Evolutionary conservation across 345 rosid species (phyloP).

Genomic region (Laguncularia racemosa): DNA sequence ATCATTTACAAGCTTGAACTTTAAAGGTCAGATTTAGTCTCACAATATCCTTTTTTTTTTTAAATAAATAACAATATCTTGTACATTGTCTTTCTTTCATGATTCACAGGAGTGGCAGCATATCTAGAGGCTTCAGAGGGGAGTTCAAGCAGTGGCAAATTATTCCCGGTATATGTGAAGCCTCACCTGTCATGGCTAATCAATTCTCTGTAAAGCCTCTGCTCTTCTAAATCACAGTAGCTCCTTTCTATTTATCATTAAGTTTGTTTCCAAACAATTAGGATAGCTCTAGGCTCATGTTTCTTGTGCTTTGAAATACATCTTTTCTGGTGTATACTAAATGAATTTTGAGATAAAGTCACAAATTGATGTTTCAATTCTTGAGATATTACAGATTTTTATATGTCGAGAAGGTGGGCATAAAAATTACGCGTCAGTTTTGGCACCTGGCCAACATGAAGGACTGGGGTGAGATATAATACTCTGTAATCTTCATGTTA

Average conservation of each 20-base stretch:
- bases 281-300: not conserved
- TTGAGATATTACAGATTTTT: constrained; percentile 55
- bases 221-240: constrained; percentile 12
- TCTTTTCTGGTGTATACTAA: no score
- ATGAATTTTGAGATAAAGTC: no score
- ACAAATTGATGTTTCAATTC: not conserved
- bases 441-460: constrained; percentile 97
- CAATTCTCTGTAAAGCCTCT: constrained; percentile 78
- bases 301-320: no score
- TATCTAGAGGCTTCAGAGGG: constrained; percentile 96
- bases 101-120: constrained; percentile 83
- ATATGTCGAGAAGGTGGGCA: constrained; percentile 87
- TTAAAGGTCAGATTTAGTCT: no score
- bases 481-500: no score
- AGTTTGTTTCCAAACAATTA: no score
- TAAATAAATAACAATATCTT: no score
- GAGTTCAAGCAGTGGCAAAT: constrained; percentile 97
- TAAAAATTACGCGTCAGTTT: constrained; percentile 81
- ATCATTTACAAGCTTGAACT: no score
- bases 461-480: constrained; percentile 60
- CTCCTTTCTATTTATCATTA: not conserved
- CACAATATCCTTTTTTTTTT: no score
- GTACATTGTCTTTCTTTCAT: no score
- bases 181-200: constrained; percentile 97
- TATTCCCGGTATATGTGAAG: constrained; percentile 69